Evolutionary conservation across 768 basidiomycete species (phyloP).

Genomic region (Auricularia sp.): DNA sequence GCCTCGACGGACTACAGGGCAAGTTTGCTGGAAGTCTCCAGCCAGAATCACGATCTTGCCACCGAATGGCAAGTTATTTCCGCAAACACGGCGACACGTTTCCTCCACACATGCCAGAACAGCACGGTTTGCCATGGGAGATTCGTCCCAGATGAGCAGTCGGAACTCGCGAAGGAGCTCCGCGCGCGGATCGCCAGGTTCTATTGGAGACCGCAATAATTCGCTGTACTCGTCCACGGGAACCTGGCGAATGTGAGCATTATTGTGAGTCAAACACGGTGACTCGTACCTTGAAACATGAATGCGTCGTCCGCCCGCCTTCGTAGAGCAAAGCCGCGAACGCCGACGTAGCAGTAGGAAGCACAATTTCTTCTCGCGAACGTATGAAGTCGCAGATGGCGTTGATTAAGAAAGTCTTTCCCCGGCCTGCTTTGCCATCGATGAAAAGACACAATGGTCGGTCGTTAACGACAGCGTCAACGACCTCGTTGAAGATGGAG

Average conservation of each 20-base stretch:
- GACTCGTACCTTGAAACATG: too few relatives aligned
- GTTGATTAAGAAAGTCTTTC: constrained; percentile 29
- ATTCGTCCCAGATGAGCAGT: constrained; percentile 15
- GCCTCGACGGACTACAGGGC: constrained; percentile 27
- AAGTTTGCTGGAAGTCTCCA: constrained; percentile 33
- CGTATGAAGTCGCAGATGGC: constrained; percentile 25
- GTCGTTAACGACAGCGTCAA: too few relatives aligned
- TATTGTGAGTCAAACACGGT: too few relatives aligned
- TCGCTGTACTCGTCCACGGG: constrained; percentile 25
- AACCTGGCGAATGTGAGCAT: constrained; percentile 14
- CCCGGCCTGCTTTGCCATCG: constrained; percentile 31
- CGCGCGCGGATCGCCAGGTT: constrained; percentile 15
- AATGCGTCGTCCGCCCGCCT: too few relatives aligned
- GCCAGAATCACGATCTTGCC: constrained; percentile 26
- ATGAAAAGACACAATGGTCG: constrained; percentile 19
- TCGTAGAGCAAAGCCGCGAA: too few relatives aligned
- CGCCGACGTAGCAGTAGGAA: constrained; percentile 7
- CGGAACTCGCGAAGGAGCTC: constrained; percentile 23
- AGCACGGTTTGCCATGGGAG: constrained; percentile 30
- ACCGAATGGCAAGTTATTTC: constrained; percentile 24
- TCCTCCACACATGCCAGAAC: constrained; percentile 27
- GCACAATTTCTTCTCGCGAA: constrained; percentile 18
- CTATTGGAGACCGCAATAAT: constrained; percentile 23
- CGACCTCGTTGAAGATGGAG: too few relatives aligned
- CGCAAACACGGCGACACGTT: constrained; percentile 19